phyloP scores from a whole-genome alignment of 2,329 filamentous ascomycete genomes.

The Alternaria longipes region DNA sequence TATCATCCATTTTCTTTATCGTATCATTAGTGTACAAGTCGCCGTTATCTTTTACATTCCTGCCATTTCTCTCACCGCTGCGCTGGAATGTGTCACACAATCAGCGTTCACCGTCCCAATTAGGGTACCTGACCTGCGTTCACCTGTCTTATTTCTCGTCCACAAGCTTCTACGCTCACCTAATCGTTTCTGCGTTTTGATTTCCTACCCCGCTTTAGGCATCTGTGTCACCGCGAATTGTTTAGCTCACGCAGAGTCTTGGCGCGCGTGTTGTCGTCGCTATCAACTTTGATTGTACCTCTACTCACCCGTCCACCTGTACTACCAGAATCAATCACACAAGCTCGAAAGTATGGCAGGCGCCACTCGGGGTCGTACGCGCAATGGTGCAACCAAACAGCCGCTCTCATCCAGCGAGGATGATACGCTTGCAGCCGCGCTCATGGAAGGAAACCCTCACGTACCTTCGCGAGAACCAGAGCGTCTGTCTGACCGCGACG shows the following conservation, averaged over 20 bases:
- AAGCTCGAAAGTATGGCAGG: constrained; percentile 14
- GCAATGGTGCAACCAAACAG: fast-evolving
- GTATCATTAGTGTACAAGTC: fast-evolving
- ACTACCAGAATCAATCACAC: background rate
- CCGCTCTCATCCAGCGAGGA: constrained; percentile 4
- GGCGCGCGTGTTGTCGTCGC: background rate
- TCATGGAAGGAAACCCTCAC: background rate
- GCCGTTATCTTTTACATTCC: background rate
- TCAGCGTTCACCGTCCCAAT: background rate
- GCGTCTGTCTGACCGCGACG: constrained; percentile 3
- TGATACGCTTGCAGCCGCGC: constrained; percentile 6
- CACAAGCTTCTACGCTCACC: background rate
- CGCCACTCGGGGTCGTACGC: constrained; percentile 1
- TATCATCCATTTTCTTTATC: background rate
- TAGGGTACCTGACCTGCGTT: background rate
- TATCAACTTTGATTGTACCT: background rate
- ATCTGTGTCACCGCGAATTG: background rate
- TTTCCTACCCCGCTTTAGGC: background rate
- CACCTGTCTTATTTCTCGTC: background rate
- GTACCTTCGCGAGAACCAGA: constrained; percentile 1
- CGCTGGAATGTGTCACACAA: background rate
- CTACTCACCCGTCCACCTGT: background rate
- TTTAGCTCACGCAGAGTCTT: background rate
- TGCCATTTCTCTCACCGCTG: background rate
- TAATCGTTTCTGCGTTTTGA: background rate